Base-by-base conservation (phyloP, 306 rosid genomes). In the Crataegus laevigata region DNA sequence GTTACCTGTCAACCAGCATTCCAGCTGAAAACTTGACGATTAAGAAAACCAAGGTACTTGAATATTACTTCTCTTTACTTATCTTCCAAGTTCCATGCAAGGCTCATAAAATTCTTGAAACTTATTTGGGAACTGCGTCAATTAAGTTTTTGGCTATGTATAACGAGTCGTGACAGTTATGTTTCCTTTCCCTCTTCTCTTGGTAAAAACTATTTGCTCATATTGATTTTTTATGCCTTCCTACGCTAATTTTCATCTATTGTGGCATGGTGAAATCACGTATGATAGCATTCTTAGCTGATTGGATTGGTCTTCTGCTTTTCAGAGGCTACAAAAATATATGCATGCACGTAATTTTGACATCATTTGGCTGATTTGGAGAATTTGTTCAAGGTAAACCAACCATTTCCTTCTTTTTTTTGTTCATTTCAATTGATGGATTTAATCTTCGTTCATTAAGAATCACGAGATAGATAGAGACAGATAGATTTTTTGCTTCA, bases 261-360 rank as follows among this genome's bases (percentile, higher is more conserved):
- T 66, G 22, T 54, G 26, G 21, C 47, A 11, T 58, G 10, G 30
- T 55, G 36, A 32, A 32, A 32, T 32, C 7, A 32, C 36, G 4
- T 29, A 29, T 3, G 30, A 36, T 55, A 4, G 24, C 75, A 47
- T 45, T 29, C 74, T 60, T n/a, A 26, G 68, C 72, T 73, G 66
- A 54, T 83, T 74, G 72, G 30, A 57, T 3, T 4, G 18, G 63
- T 83, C 66, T 29, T 77, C 79, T 22, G 84, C 65, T 69, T 72
- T 81, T 43, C 96, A 94, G 98, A 87, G 98, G 81, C 88, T 94
- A 57, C 81, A 69, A 36, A 94, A 90, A 89, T 89, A 96, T 81
- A 81, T 83, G 82, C 88, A 80, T 75, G 77, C 87, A 54, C 84
- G 80, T 76, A 96, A 88, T 74, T 84, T 85, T 81, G 93, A 88